phyloP scores from a whole-genome alignment of 257 asterid species.

The Primulina huaijiensis region DNA sequence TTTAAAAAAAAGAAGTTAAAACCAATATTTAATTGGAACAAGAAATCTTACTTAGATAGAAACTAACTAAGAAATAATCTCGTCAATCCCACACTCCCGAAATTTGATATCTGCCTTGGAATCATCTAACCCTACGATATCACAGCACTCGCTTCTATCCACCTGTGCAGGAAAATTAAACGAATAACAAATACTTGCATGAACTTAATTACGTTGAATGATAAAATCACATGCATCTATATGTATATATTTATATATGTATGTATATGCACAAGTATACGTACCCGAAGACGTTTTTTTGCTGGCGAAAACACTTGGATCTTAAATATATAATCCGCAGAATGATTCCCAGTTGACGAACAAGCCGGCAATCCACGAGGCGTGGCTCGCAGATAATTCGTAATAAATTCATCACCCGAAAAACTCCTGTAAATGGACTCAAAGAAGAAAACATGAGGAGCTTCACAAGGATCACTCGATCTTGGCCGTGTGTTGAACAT shows the following conservation, averaged over 20 bases:
- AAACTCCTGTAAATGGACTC: not conserved
- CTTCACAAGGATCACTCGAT: not conserved
- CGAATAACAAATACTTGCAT: not conserved
- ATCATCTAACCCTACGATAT: not conserved
- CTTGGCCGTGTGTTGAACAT: conserved; percentile 15
- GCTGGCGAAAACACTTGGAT: not conserved
- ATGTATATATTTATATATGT: too few species aligned
- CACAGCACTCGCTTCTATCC: not conserved
- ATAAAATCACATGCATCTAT: not conserved
- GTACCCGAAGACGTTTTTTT: not conserved
- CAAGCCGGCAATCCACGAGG: not conserved
- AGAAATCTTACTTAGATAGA: not conserved
- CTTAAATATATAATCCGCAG: not conserved
- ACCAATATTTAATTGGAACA: too few species aligned
- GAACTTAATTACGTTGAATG: too few species aligned
- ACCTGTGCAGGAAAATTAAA: not conserved
- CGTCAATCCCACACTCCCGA: not conserved
- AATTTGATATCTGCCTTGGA: not conserved
- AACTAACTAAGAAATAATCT: not conserved
- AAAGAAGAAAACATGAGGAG: not conserved
- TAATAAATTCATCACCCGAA: not conserved
- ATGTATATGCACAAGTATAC: not conserved
- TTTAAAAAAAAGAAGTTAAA: too few species aligned
- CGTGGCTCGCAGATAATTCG: not conserved
- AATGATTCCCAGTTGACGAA: not conserved